These are phyloP conservation scores for Brassica balearica DNA, from an alignment of 441 rosid genomes.

Conservation along the genomic window DNA sequence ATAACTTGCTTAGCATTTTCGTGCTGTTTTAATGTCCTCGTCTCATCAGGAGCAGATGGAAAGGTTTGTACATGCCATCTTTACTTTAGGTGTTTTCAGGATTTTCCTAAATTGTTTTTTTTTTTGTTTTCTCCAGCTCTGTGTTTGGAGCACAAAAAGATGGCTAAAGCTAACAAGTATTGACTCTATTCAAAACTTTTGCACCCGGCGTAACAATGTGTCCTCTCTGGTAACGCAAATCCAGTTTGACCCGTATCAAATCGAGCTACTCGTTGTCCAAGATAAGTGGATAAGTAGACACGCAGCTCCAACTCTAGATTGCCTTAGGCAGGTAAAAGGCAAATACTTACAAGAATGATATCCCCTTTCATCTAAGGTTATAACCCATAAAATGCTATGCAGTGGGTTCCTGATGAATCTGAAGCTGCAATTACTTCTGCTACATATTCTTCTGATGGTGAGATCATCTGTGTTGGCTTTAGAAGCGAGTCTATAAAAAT, in stretches of 20 bases:
- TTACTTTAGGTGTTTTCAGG: conserved; percentile 5
- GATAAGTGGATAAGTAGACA: conserved; percentile 34
- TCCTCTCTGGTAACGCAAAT: conserved; percentile 31
- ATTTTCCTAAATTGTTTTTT: conserved; percentile 13
- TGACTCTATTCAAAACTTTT: background rate
- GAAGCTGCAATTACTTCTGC: conserved; percentile 42
- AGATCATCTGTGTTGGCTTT: conserved; percentile 44
- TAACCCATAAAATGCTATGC: conserved; percentile 9
- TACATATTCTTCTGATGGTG: conserved; percentile 48
- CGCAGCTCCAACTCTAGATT: conserved; percentile 41
- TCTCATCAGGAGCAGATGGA: conserved; percentile 49
- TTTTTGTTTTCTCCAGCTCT: conserved; percentile 38
- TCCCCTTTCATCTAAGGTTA: conserved; percentile 4
- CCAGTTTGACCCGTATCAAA: conserved; percentile 50
- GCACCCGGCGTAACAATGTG: conserved; percentile 29
- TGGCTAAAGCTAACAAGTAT: conserved; percentile 40
- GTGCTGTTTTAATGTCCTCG: conserved; percentile 38
- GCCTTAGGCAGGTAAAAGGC: conserved; percentile 43
- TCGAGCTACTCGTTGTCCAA: conserved; percentile 43
- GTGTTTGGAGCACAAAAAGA: conserved; percentile 44
- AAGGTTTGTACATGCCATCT: conserved; percentile 38
- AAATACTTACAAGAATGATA: conserved; percentile 4
- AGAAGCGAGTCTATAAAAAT: conserved; percentile 45
- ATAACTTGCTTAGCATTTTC: conserved; percentile 50
- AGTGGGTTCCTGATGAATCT: conserved; percentile 45